Evolutionary conservation across 2,329 filamentous ascomycete species (phyloP).

Genomic region (Cryphonectria nitschkei): DNA sequence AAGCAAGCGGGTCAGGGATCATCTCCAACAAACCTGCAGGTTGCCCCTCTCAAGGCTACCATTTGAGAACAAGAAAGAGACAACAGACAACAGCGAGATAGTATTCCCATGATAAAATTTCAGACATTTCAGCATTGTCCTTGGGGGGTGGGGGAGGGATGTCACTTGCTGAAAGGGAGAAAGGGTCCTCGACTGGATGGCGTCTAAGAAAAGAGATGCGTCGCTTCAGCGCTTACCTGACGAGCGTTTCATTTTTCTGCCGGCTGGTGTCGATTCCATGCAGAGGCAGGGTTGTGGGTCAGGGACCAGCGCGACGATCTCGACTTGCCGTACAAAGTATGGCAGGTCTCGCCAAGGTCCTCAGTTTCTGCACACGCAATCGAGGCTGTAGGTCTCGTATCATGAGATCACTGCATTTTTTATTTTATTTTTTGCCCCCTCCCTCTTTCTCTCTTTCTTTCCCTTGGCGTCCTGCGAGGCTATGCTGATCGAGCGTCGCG

Average conservation of each 20-base stretch:
- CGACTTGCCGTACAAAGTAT: neutral
- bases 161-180: neutral
- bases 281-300: conserved; percentile 1
- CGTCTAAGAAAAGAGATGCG: neutral
- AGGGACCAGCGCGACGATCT: conserved; percentile 9
- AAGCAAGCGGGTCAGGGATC: neutral
- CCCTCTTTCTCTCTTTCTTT: neutral
- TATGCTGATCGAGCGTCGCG: neutral
- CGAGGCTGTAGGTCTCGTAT: neutral
- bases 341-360: neutral
- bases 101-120: neutral
- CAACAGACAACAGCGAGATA: neutral
- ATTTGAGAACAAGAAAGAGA: neutral
- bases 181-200: neutral
- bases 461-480: neutral
- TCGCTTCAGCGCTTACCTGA: conserved; percentile 8
- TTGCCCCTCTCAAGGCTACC: neutral
- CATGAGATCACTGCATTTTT: neutral
- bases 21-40: conserved; percentile 2
- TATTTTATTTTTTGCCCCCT: neutral
- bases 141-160: neutral
- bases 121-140: neutral
- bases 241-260: conserved; percentile 16
- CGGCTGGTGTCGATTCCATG: conserved; percentile 10
- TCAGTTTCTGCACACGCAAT: neutral